These are phyloP conservation scores for Hypoxylon sp. DNA, from an alignment of 2,329 filamentous ascomycete genomes.

Conservation along the genomic window DNA sequence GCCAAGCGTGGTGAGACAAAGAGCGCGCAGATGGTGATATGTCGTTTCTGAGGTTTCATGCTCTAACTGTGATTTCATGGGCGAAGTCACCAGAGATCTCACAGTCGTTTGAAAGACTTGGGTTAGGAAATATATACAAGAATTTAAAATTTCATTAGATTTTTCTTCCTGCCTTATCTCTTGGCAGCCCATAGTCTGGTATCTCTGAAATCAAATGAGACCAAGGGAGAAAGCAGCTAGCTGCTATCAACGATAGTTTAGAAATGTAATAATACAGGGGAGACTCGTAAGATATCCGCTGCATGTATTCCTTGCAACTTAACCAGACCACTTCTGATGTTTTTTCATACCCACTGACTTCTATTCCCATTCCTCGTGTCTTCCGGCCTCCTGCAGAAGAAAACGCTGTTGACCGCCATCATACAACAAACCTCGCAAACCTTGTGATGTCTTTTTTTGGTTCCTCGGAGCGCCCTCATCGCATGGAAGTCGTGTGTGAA, in stretches of 20 bases:
- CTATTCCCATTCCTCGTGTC: conserved; percentile 11
- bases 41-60: neutral
- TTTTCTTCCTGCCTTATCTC: conserved; percentile 25
- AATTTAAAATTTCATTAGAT: conserved; percentile 41
- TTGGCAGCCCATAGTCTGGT: conserved; percentile 20
- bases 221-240: conserved; percentile 38
- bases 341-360: conserved; percentile 22
- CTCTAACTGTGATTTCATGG: neutral
- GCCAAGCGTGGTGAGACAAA: neutral
- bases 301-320: conserved; percentile 35
- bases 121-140: conserved; percentile 45
- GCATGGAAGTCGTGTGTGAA: neutral
- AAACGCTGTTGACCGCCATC: conserved; percentile 14
- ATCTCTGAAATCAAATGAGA: conserved; percentile 23
- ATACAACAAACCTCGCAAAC: conserved; percentile 17
- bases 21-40: neutral
- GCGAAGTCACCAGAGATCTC: neutral
- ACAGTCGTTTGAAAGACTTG: conserved; percentile 19
- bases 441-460: conserved; percentile 23
- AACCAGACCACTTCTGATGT: conserved; percentile 19
- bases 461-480: conserved; percentile 5
- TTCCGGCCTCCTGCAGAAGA: conserved; percentile 11
- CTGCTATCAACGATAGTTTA: conserved; percentile 50
- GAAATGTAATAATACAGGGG: conserved; percentile 50
- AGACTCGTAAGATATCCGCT: conserved; percentile 38